These are phyloP conservation scores for Wallacemonas rigidus DNA, from an alignment of 208 protist genomes.

Conservation along the genomic window DNA sequence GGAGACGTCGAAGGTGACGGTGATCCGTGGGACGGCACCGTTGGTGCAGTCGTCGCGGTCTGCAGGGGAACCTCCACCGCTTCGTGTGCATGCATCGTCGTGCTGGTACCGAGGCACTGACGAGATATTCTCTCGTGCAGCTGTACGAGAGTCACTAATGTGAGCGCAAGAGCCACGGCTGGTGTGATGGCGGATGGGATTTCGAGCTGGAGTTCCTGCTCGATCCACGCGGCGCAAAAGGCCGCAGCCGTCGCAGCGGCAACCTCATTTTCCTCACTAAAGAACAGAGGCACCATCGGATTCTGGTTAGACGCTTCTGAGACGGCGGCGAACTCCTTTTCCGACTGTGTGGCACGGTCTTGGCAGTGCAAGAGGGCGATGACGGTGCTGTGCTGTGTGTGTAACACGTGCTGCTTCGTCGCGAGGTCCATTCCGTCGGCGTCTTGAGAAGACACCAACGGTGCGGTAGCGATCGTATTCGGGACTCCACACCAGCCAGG, in stretches of 20 bases:
- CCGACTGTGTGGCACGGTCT: conserved; percentile 24
- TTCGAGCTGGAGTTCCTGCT: conserved; percentile 35
- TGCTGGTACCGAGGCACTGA: neutral
- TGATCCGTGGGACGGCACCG: neutral
- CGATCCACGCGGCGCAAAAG: conserved; percentile 32
- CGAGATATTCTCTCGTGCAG: neutral
- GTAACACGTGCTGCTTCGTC: neutral
- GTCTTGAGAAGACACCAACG: neutral
- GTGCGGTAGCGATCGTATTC: neutral
- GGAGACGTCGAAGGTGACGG: neutral
- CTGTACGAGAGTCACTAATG: neutral
- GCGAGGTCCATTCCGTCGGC: neutral
- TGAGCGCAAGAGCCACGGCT: neutral
- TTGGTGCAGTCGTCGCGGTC: no score
- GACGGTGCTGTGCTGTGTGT: conserved; percentile 10
- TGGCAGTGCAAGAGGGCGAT: conserved; percentile 43
- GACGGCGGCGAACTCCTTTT: conserved; percentile 5
- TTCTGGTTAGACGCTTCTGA: conserved; percentile 7
- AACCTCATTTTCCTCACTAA: conserved; percentile 16
- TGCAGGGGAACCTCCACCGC: no score
- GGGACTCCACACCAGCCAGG: conserved; percentile 1
- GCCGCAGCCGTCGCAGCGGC: neutral
- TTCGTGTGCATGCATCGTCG: no score
- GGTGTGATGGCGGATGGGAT: conserved; percentile 7
- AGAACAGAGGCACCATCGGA: conserved; percentile 14